Base-by-base conservation (phyloP, 192 early-diverging fungal genomes). In the Dissophora ornata region DNA sequence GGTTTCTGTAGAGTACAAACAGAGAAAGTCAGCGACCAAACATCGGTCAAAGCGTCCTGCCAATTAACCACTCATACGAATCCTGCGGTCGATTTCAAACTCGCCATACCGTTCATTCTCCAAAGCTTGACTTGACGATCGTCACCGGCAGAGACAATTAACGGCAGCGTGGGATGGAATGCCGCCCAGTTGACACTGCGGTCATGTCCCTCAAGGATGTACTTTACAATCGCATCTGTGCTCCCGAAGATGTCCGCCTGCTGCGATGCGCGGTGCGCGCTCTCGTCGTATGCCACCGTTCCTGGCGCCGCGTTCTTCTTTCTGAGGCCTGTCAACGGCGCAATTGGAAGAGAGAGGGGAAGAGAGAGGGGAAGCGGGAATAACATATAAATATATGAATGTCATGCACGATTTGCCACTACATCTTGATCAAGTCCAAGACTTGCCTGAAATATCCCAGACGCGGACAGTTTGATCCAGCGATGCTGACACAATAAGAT, bases 51-150 rank as follows among this genome's bases (percentile, higher is more conserved):
- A n/a, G n/a, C n/a, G n/a, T n/a, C n/a, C n/a, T n/a, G n/a, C n/a
- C n/a, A n/a, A n/a, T n/a, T n/a, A n/a, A n/a, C n/a, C n/a, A n/a
- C n/a, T n/a, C n/a, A n/a, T n/a, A n/a, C n/a, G n/a, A n/a, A n/a
- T n/a, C n/a, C n/a, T n/a, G n/a, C n/a, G n/a, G n/a, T n/a, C n/a
- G n/a, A n/a, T n/a, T n/a, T n/a, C n/a, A n/a, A n/a, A n/a, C n/a
- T n/a, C n/a, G 53, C 15, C 46, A 24, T 85, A 94, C 92, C 94
- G 79, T 96, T 98, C 94, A 96, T 96, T 70, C 98, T 86, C 98
- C 98, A 99, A 24, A 99, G 87, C 81, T 99, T 99, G 55, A 99
- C 90, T 48, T 95, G 94, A 30, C 97, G 92, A 86, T 99, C 98
- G 70, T 99, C 98, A 54, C 95, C 95, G 52, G 94, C 91, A 32